phyloP scores from a whole-genome alignment of 352 stramenopile genomes.

The Phytophthora pinifolia region DNA sequence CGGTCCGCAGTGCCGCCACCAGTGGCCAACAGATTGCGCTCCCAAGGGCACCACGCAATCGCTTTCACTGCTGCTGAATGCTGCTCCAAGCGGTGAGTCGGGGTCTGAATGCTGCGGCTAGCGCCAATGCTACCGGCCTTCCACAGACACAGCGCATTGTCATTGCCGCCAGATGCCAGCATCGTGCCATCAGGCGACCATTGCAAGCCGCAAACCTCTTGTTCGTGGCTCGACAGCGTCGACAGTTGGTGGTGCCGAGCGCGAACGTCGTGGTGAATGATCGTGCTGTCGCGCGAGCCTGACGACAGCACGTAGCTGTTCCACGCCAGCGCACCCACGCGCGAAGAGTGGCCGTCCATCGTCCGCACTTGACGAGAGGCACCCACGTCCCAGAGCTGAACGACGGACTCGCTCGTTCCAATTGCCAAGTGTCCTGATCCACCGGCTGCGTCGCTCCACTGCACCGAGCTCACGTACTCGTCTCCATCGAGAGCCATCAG shows the following conservation, averaged over 20 bases:
- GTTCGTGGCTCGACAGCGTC: slow-evolving; percentile 92
- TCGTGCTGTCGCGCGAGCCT: slow-evolving; percentile 93
- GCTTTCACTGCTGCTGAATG: slow-evolving; percentile 98
- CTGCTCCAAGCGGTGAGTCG: slow-evolving; percentile 90
- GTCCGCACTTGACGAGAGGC: slow-evolving; percentile 91
- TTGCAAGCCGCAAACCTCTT: slow-evolving; percentile 97
- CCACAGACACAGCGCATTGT: slow-evolving; percentile 97
- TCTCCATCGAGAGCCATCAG: slow-evolving; percentile 88
- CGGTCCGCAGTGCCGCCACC: slow-evolving; percentile 97
- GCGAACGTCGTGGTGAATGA: slow-evolving; percentile 87
- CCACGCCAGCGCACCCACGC: slow-evolving; percentile 96
- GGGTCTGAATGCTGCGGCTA: slow-evolving; percentile 49
- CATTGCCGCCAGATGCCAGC: slow-evolving; percentile 97
- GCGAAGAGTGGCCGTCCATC: slow-evolving; percentile 92
- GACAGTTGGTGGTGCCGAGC: slow-evolving; percentile 85
- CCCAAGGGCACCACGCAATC: slow-evolving; percentile 98
- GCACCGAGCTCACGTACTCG: slow-evolving; percentile 97
- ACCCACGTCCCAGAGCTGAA: slow-evolving; percentile 98
- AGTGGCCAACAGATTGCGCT: slow-evolving; percentile 96
- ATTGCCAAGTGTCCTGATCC: slow-evolving; percentile 91
- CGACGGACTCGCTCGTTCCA: slow-evolving; percentile 92
- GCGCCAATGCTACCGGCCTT: slow-evolving; percentile 90
- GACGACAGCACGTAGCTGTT: slow-evolving; percentile 94
- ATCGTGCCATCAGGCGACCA: slow-evolving; percentile 97
- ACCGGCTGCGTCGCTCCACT: slow-evolving; percentile 91